These are phyloP conservation scores for Laburnicola sp. DNA, from an alignment of 2,329 filamentous ascomycete species.

Conservation along the genomic window DNA sequence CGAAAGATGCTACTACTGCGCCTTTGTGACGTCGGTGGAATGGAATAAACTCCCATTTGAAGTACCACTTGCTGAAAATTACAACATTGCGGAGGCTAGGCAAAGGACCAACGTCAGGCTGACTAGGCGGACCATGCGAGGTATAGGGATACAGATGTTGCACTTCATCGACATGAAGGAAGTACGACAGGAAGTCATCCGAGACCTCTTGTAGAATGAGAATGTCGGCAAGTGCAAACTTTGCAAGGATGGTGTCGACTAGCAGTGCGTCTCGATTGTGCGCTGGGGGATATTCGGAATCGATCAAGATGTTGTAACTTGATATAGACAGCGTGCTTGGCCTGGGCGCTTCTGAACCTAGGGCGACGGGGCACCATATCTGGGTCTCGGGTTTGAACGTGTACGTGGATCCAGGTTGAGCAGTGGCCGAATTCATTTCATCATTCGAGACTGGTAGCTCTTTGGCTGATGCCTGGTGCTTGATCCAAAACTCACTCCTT, in stretches of 20 bases:
- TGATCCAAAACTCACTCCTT: constrained; percentile 20
- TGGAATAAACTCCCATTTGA: constrained; percentile 60
- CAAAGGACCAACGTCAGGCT: constrained; percentile 58
- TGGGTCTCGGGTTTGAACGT: constrained; percentile 25
- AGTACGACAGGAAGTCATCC: constrained; percentile 62
- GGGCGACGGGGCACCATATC: constrained; percentile 27
- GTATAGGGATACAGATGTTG: constrained; percentile 57
- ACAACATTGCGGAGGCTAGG: constrained; percentile 64
- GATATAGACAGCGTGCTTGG: constrained; percentile 37
- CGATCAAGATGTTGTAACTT: constrained; percentile 51
- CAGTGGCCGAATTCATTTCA: not conserved
- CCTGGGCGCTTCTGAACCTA: not conserved
- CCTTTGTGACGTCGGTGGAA: constrained; percentile 62
- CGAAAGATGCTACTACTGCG: constrained; percentile 55
- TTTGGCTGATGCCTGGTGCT: not conserved
- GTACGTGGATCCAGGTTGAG: constrained; percentile 36
- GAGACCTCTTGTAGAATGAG: constrained; percentile 65
- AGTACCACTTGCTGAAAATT: constrained; percentile 59
- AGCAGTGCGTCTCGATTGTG: constrained; percentile 45
- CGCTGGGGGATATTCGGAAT: constrained; percentile 44
- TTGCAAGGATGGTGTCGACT: constrained; percentile 38
- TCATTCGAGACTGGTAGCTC: constrained; percentile 3
- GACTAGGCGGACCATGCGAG: constrained; percentile 61
- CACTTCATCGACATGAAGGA: constrained; percentile 55
- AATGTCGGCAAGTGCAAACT: constrained; percentile 42